Evolutionary conservation across 23 red algal genomes (phyloP), one percentile per base, ranked within the genome.

Genomic region (Agarophyton chilense): DNA sequence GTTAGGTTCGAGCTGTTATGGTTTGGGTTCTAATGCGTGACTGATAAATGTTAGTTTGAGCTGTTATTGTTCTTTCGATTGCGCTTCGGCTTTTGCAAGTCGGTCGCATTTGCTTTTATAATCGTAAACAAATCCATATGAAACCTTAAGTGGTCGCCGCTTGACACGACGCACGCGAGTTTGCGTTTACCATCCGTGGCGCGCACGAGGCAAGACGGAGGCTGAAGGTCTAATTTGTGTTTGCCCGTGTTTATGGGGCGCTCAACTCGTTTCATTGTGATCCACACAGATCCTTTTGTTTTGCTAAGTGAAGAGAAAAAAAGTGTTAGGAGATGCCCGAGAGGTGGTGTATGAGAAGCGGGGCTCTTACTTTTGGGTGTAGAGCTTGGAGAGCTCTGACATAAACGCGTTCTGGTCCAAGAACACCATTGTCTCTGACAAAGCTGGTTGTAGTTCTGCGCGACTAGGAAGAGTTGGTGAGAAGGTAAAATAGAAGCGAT

Each of bases 301-400:
- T 93, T 93, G 64, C 90, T 93, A 72, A n/a, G 73, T 26, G 39
- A 73, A 47, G 31, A 42, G 39, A 73, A n/a, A 42, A 26, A 73
- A 26, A 4, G 38, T n/a, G 21, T 2, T 0, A 24, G 28, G 24
- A n/a, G 4, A 73, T 24, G 33, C 19, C 2, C 5, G 21, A 2
- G 22, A 21, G 45, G 55, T 58, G 22, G 17, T 9, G 52, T 28
- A 58, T 0, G 44, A 21, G 51, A 29, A 7, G 18, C 7, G 11
- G 25, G 0, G 2, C 16, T 64, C 90, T 83, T 93, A 93, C 90
- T 85, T 83, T 47, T 58, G 51, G 31, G 66, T 70, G 71, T 93
- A 85, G 46, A 93, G 81, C 72, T 93, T 93, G 19, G 90, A 83
- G 14, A 93, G 80, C 63, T 93, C 90, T 4, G 90, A 79, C 90